Evolutionary conservation across 106 monocot species (phyloP).

Genomic region (Ottelia alismoides): DNA sequence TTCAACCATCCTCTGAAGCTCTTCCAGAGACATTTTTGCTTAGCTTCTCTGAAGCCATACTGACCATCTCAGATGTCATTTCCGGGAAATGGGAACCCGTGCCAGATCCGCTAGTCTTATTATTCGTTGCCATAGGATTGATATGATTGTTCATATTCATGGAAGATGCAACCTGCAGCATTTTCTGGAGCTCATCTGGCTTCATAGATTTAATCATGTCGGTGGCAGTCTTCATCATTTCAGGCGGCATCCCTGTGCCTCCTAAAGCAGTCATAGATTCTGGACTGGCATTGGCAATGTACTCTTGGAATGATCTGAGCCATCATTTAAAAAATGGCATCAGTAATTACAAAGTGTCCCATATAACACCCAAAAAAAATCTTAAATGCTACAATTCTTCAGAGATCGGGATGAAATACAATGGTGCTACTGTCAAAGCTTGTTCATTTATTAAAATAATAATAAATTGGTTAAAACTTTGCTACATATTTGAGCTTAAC

Average conservation of each 20-base stretch:
- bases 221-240: slow-evolving; percentile 62
- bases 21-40: slow-evolving; percentile 80
- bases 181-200: slow-evolving; percentile 93
- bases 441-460: too few relatives aligned
- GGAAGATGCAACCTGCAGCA: slow-evolving; percentile 69
- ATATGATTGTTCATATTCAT: slow-evolving; percentile 25
- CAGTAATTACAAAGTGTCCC: too few relatives aligned
- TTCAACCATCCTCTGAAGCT: slow-evolving; percentile 60
- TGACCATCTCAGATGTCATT: slow-evolving; percentile 85
- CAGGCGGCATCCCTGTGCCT: slow-evolving; percentile 61
- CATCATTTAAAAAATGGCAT: too few relatives aligned
- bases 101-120: slow-evolving; percentile 10
- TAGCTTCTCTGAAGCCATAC: slow-evolving; percentile 70
- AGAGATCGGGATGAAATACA: too few relatives aligned
- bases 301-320: slow-evolving; percentile 85
- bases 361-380: too few relatives aligned
- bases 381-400: too few relatives aligned
- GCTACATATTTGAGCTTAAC: too few relatives aligned
- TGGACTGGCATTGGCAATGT: slow-evolving; percentile 51
- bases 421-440: too few relatives aligned
- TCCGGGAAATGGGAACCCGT: slow-evolving; percentile 32
- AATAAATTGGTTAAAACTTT: too few relatives aligned
- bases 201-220: slow-evolving; percentile 78
- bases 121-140: neutral
- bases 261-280: slow-evolving; percentile 41